phyloP scores from a whole-genome alignment of 1,284 basidiomycete species.

The Salmacisia buchloeana region DNA sequence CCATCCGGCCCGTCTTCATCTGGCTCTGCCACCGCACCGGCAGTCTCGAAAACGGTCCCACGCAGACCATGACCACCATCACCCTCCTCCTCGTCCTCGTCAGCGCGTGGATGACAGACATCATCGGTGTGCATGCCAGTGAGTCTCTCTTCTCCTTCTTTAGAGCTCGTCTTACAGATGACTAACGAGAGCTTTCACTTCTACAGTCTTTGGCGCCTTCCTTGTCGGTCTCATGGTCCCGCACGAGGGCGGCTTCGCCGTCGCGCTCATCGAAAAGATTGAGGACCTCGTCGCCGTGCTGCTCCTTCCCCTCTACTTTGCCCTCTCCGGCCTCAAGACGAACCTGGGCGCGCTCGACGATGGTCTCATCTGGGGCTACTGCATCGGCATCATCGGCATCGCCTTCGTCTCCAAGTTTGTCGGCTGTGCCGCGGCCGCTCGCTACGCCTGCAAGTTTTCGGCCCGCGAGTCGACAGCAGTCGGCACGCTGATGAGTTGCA shows the following conservation, averaged over 20 bases:
- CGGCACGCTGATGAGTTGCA: slow-evolving; percentile 87
- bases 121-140: slow-evolving; percentile 79
- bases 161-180: neutral
- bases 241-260: slow-evolving; percentile 70
- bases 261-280: slow-evolving; percentile 61
- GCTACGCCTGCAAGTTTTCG: slow-evolving; percentile 61
- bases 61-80: slow-evolving; percentile 69
- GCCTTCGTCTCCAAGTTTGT: slow-evolving; percentile 71
- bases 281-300: slow-evolving; percentile 52
- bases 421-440: slow-evolving; percentile 59
- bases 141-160: neutral
- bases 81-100: slow-evolving; percentile 69
- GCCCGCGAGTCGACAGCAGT: slow-evolving; percentile 76
- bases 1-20: slow-evolving; percentile 61
- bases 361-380: slow-evolving; percentile 73
- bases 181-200: neutral
- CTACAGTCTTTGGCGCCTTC: slow-evolving; percentile 66
- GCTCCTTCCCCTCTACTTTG: slow-evolving; percentile 80
- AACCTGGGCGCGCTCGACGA: slow-evolving; percentile 61
- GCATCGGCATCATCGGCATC: slow-evolving; percentile 70
- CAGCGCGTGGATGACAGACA: slow-evolving; percentile 79
- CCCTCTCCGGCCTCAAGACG: slow-evolving; percentile 73
- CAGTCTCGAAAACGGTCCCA: slow-evolving; percentile 68
- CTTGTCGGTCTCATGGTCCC: slow-evolving; percentile 82
- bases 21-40: slow-evolving; percentile 75